phyloP scores from a whole-genome alignment of 768 basidiomycete genomes.

The Multifurca ochricompacta region DNA sequence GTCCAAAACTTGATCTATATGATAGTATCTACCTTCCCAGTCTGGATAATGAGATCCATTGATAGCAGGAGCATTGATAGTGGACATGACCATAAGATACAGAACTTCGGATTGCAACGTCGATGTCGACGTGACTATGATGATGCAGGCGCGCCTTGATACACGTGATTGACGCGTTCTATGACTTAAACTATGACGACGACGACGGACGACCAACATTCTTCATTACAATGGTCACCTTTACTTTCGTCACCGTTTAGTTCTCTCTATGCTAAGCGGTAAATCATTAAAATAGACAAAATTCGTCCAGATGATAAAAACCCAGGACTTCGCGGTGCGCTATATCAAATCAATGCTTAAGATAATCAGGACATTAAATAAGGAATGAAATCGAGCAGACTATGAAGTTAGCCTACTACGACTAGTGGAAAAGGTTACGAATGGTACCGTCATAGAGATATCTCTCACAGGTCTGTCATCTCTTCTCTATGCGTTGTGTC shows the following conservation, averaged over 20 bases:
- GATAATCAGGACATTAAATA: not conserved
- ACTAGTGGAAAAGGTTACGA: conserved; percentile 82
- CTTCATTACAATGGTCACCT: conserved; percentile 73
- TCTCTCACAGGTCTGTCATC: conserved; percentile 74
- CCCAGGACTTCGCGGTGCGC: conserved; percentile 82
- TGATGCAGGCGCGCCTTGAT: not conserved
- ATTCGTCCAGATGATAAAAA: conserved; percentile 91
- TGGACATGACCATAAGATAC: not conserved
- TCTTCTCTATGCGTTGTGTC: not conserved
- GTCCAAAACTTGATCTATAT: conserved; percentile 83
- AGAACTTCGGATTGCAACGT: not conserved
- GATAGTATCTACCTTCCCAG: conserved; percentile 62
- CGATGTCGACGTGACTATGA: not conserved
- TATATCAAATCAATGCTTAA: not conserved
- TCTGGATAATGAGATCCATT: conserved; percentile 36
- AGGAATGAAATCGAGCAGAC: conserved; percentile 40
- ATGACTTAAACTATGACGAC: not conserved
- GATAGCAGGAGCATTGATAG: conserved; percentile 2
- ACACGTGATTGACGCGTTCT: conserved; percentile 10
- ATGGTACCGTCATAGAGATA: conserved; percentile 93
- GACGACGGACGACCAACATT: not conserved
- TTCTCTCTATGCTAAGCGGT: conserved; percentile 85
- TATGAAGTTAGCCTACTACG: conserved; percentile 89
- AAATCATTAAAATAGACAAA: conserved; percentile 74
- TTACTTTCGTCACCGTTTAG: conserved; percentile 74